These are phyloP conservation scores for Lachancea sp. DNA, from an alignment of 805 yeast genomes.

Conservation along the genomic window DNA sequence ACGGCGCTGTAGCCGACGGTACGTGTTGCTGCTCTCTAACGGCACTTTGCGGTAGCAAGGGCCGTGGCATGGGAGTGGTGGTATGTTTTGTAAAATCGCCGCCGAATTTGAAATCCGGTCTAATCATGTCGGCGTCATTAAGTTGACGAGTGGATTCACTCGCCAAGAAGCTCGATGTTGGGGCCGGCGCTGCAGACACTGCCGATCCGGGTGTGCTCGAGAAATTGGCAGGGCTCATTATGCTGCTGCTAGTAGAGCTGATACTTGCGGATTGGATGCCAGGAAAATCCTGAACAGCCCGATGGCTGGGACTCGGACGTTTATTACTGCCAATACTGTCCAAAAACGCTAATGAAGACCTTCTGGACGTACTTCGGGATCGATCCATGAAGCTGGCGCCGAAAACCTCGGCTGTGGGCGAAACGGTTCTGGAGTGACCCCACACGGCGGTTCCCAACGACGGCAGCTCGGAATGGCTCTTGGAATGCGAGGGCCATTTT, in stretches of 20 bases:
- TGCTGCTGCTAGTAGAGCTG: conserved; percentile 3
- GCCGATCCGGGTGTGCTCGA: background rate
- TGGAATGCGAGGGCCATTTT: conserved; percentile 3
- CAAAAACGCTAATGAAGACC: conserved; percentile 7
- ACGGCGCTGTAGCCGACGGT: background rate
- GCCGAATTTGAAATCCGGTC: conserved; percentile 3
- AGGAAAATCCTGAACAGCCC: conserved; percentile 1
- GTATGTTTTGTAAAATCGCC: background rate
- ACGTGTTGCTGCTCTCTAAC: background rate
- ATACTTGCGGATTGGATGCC: background rate
- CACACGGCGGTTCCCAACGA: background rate
- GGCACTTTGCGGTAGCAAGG: background rate
- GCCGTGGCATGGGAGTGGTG: background rate
- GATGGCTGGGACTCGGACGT: background rate
- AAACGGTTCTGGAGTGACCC: background rate
- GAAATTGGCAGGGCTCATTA: background rate
- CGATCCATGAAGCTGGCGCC: background rate
- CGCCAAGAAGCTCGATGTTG: background rate
- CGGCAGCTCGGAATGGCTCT: conserved; percentile 3
- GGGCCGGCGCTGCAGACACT: too few relatives aligned
- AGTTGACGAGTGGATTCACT: background rate
- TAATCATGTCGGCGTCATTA: background rate
- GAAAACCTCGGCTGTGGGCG: background rate
- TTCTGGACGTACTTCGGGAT: background rate
- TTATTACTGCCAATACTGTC: conserved; percentile 1